Percentiles rank a stretch among this genome's conserved stretches.
These are phyloP conservation scores for Trichoderma guizhouense DNA, from an alignment of 2,329 filamentous ascomycete genomes.

Conservation along the genomic window DNA sequence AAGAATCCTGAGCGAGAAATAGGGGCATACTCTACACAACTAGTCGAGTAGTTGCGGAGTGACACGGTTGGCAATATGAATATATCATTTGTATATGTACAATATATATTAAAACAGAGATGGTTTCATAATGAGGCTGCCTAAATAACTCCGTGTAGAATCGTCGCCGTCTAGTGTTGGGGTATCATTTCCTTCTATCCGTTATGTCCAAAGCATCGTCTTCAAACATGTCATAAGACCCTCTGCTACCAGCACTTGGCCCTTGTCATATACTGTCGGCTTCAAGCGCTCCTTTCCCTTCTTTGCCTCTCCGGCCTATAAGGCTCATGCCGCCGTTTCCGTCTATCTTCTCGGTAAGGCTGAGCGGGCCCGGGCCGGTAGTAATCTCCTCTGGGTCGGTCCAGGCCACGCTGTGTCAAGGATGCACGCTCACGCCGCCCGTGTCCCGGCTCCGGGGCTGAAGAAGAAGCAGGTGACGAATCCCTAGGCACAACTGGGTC, in stretches of 20 bases:
- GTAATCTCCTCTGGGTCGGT: not conserved
- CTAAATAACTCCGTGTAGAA: not conserved
- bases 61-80: not conserved
- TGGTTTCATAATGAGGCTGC: not conserved
- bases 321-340: not conserved
- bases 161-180: not conserved
- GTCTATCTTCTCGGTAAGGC: not conserved
- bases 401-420: not conserved
- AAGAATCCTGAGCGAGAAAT: not conserved
- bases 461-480: not conserved
- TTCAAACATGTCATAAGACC: not conserved
- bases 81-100: not conserved
- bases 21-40: not conserved
- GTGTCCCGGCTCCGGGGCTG: not conserved
- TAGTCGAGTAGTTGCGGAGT: not conserved
- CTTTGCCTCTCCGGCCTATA: not conserved
- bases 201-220: not conserved
- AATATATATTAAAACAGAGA: not conserved
- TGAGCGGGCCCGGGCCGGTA: not conserved
- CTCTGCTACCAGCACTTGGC: not conserved
- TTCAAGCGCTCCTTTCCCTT: not conserved
- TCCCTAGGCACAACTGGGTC: slow-evolving; percentile 10
- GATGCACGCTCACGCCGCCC: not conserved
- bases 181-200: slow-evolving; percentile 4
- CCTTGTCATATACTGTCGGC: not conserved